Percentiles rank a stretch among this genome's conserved stretches.
These are phyloP conservation scores for Backusella mclennaniae DNA, from an alignment of 192 early-diverging fungal genomes.

Conservation along the genomic window DNA sequence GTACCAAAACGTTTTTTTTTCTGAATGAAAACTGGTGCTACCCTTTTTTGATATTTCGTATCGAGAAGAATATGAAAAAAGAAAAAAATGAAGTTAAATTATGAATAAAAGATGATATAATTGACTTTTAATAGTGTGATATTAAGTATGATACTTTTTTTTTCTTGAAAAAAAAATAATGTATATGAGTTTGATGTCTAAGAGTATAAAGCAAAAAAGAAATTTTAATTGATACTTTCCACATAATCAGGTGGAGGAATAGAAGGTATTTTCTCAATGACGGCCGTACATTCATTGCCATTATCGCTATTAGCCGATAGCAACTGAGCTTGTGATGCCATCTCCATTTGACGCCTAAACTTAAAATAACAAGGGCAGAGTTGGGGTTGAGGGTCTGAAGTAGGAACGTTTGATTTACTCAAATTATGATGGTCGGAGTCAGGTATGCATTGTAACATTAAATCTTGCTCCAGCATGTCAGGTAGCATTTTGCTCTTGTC, in stretches of 20 bases:
- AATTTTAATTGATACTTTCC: neutral
- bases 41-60: neutral
- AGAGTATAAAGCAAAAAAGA: neutral
- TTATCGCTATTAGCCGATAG: neutral
- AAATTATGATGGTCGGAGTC: neutral
- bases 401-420: neutral
- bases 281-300: neutral
- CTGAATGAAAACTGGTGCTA: neutral
- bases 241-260: constrained; percentile 34
- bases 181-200: neutral
- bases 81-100: neutral
- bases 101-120: neutral
- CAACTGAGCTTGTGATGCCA: constrained; percentile 14
- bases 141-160: no score
- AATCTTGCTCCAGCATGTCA: neutral
- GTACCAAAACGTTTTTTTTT: neutral
- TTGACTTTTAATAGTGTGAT: neutral
- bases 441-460: constrained; percentile 15
- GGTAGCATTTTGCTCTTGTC: neutral
- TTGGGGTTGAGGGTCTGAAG: neutral
- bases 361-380: constrained; percentile 23
- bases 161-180: neutral
- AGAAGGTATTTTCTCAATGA: constrained; percentile 19
- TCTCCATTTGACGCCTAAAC: constrained; percentile 22
- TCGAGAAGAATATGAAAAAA: neutral